Base-by-base conservation (phyloP, 768 basidiomycete species). In the Candolleomyces eurysporus region DNA sequence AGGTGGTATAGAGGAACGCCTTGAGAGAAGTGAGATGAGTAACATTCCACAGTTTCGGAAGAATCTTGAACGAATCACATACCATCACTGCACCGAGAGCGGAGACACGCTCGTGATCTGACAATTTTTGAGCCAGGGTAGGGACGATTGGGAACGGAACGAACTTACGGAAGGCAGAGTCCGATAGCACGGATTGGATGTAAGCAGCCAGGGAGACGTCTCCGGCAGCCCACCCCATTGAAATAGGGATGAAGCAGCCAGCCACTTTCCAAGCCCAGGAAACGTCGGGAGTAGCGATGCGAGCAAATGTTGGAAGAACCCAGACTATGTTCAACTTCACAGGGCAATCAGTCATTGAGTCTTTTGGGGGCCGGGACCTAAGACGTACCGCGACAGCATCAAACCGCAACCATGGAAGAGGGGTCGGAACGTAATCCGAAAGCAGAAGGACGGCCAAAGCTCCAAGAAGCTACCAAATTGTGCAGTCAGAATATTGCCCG, bases 151-250 rank as follows among this genome's bases (percentile, higher is more conserved):
- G 5, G 19, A 36, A 8, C 42, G 10, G 49, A 50, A 50, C 6
- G 2, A 3, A 59, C 70, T 39, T 59, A 72, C 71, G 42, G 59
- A 68, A 72, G 40, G 70, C 57, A 1, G 67, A 66, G n/a, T 72
- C 70, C 19, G 71, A 67, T 6, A 75, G 63, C 8, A 67, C 60
- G 11, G 72, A 68, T 54, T 73, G 72, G 30, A 75, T 75, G 61
- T 73, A 75, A 36, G 73, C 73, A 42, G 73, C 73, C 31, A 75
- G 65, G 1, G 73, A 75, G 21, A 73, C 73, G 61, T 75, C 73
- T 32, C 73, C 73, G 52, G 73, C 73, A 13, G 72, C 72, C 73
- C 73, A 75, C n/a, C 73, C 73, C 67, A 69, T 68, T 26, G 73
- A 75, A 40, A 75, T 71, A 13, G 73, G 73, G 49, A 73, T 67